Evolutionary conservation across 2,329 filamentous ascomycete species (phyloP).

Genomic region (Phoma sp.): DNA sequence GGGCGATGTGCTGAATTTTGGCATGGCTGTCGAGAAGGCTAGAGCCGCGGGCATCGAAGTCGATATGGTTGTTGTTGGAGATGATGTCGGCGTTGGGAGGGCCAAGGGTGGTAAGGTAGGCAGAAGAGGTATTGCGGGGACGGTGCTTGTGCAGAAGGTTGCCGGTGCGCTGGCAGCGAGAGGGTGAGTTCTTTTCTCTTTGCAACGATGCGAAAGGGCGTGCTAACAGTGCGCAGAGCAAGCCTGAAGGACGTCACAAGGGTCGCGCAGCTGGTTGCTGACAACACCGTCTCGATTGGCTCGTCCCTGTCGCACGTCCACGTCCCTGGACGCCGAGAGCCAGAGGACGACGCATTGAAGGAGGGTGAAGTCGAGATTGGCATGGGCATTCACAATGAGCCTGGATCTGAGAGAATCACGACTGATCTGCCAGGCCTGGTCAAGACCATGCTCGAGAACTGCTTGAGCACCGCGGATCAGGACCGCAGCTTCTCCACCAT

Average conservation of each 20-base stretch:
- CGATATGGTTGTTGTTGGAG: constrained; percentile 90
- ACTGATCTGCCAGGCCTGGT: constrained; percentile 53
- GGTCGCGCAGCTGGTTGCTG: constrained; percentile 73
- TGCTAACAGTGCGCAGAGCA: constrained; percentile 41
- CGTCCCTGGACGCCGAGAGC: constrained; percentile 76
- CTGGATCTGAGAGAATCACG: constrained; percentile 52
- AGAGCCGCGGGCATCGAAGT: constrained; percentile 77
- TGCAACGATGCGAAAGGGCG: not conserved
- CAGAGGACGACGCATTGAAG: constrained; percentile 64
- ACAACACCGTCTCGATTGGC: constrained; percentile 84
- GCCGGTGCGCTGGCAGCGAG: constrained; percentile 79
- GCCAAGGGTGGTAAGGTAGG: constrained; percentile 88
- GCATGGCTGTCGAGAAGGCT: constrained; percentile 91
- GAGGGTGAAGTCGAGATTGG: constrained; percentile 69
- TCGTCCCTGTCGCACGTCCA: constrained; percentile 91
- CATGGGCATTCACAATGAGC: constrained; percentile 79
- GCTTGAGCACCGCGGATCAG: constrained; percentile 67
- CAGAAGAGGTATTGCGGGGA: constrained; percentile 86
- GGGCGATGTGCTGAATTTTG: constrained; percentile 79
- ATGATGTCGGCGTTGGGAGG: constrained; percentile 89
- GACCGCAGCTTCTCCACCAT: constrained; percentile 75
- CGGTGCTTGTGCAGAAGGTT: constrained; percentile 90
- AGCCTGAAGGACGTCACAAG: constrained; percentile 72
- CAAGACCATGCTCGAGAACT: constrained; percentile 68
- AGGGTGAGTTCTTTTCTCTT: constrained; percentile 55